Conservation (phyloP, 345 rosid genomes). For the Boechera stricta region DNA sequence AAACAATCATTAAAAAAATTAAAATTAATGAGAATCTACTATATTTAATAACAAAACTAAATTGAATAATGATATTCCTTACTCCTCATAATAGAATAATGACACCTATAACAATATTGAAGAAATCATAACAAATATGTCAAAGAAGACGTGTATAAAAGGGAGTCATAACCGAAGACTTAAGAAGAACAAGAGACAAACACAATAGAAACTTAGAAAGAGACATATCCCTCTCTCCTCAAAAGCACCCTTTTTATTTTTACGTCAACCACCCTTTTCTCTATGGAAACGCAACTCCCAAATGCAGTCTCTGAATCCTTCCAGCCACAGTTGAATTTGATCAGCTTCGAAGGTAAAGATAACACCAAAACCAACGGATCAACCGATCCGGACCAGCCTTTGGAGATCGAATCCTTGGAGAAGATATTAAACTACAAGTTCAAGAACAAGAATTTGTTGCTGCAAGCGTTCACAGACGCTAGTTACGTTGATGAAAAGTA, state of each 20-base stretch:
- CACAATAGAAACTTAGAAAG: background rate
- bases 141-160: background rate
- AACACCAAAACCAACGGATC: constrained; percentile 19
- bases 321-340: constrained; percentile 4
- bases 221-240: background rate
- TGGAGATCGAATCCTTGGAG: constrained; percentile 51
- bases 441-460: constrained; percentile 48
- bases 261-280: too few relatives aligned
- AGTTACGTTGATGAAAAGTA: constrained; percentile 34
- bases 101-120: background rate
- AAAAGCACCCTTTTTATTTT: background rate
- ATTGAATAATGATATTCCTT: background rate
- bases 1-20: background rate
- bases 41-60: background rate
- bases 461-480: constrained; percentile 62
- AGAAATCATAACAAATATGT: background rate
- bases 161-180: background rate
- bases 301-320: constrained; percentile 1
- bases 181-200: constrained; percentile 10
- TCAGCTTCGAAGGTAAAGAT: background rate
- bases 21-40: background rate
- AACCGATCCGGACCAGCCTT: constrained; percentile 2
- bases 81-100: background rate
- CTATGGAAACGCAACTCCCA: constrained; percentile 18
- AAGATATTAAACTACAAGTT: constrained; percentile 57